Base-by-base conservation (phyloP, 164 flowering plant species). In the Aristolochia contorta region DNA sequence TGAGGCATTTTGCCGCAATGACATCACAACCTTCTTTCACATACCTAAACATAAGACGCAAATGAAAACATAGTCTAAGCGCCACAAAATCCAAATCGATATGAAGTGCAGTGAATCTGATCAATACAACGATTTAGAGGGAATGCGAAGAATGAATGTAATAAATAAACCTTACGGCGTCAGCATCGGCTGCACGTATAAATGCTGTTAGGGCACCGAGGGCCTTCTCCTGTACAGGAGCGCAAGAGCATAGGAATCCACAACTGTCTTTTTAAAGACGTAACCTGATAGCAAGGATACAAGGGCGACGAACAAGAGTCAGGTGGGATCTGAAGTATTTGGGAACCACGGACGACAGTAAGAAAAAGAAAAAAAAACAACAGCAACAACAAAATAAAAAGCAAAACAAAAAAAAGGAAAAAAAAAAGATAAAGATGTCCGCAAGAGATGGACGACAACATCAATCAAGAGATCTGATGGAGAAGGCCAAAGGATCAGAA, bases 191-290 rank as follows among this genome's bases (percentile, higher is more conserved):
- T 51, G 91, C 96, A 78, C 76, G 67, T 33, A 82, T 69, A 63
- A 63, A 94, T 0, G 95, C 84, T 75, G 91, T 85, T 66, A 94
- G 71, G 0, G 99, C 95, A 74, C 91, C 97, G 3, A 94, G 80
- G n/a, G 96, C 99, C 74, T 91, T 94, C 79, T 94, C 99, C 58
- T 94, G 99, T 10, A 91, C 97, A 6, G 97, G 97, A 54, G 97
- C 95, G 79, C n/a, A n/a, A n/a, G n/a, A n/a, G n/a, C n/a, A n/a
- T 94, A 91, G 1, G 97, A 82, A 82, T 94, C 99, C 50, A 91
- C 86, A 21, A 94, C 87, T 16, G 87, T 80, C 81, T 94, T 94
- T 67, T 66, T 83, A 65, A 94, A 91, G n/a, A 83, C 56, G 16
- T 75, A 90, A 59, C 84, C 95, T 87, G 47, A 24, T 30, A 43